These are phyloP conservation scores for Parachaetomium inaequale DNA, from an alignment of 495 filamentous ascomycete species.

Conservation along the genomic window DNA sequence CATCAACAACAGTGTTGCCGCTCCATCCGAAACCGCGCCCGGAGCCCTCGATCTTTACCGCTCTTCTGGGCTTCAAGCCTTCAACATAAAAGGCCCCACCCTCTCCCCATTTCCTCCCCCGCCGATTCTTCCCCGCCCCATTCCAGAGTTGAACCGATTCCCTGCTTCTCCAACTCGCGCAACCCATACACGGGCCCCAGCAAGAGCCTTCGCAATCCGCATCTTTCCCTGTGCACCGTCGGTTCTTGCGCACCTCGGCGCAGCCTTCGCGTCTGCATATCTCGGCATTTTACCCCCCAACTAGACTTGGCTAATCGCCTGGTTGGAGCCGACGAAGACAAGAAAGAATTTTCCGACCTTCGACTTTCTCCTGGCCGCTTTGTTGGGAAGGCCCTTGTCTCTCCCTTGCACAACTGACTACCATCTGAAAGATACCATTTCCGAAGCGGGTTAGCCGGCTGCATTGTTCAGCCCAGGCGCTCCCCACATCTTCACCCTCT, in stretches of 20 bases:
- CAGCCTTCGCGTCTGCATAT: neutral
- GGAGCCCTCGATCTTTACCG: constrained; percentile 1
- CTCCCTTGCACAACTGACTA: constrained; percentile 4
- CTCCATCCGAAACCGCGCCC: neutral
- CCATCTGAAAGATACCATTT: constrained; percentile 13
- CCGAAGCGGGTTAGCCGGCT: constrained; percentile 18
- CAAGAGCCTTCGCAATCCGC: neutral
- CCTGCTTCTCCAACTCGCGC: constrained; percentile 1
- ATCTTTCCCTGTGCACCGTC: neutral
- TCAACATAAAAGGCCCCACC: neutral
- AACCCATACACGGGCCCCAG: neutral
- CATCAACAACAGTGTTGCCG: neutral
- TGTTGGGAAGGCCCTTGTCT: constrained; percentile 14
- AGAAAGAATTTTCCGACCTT: neutral
- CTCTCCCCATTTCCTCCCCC: neutral
- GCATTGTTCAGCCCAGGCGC: constrained; percentile 15
- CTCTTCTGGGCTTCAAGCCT: constrained; percentile 10
- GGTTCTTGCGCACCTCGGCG: constrained; percentile 5
- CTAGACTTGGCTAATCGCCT: neutral
- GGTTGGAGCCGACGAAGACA: neutral
- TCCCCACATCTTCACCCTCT: constrained; percentile 1
- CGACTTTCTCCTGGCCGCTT: constrained; percentile 1
- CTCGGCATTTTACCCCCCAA: neutral
- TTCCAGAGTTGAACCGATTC: neutral
- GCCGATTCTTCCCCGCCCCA: constrained; percentile 3